Evolutionary conservation across 768 basidiomycete genomes (phyloP).

Genomic region (Russula ochroleuca): DNA sequence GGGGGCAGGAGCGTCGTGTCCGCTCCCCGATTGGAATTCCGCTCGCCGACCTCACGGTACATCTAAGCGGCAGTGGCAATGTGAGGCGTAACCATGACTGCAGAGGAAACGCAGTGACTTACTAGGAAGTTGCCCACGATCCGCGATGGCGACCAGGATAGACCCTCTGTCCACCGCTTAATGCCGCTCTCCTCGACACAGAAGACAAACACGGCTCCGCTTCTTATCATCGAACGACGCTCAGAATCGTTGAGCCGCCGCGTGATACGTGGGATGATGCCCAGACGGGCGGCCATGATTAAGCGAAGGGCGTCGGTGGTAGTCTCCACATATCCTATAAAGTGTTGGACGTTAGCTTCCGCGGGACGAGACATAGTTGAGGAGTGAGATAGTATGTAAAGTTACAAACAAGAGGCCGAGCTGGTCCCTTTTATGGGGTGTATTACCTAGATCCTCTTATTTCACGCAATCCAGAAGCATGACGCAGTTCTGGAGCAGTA

Average conservation of each 20-base stretch:
- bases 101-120: slow-evolving; percentile 29
- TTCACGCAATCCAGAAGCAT: slow-evolving; percentile 22
- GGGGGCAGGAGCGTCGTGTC: slow-evolving; percentile 20
- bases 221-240: slow-evolving; percentile 48
- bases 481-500: slow-evolving; percentile 18
- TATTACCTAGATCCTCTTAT: slow-evolving; percentile 19
- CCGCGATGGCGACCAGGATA: slow-evolving; percentile 79
- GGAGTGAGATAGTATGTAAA: slow-evolving; percentile 18
- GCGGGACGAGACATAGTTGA: slow-evolving; percentile 20
- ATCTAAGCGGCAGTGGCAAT: slow-evolving; percentile 43
- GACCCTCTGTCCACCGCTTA: slow-evolving; percentile 78
- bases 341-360: slow-evolving; percentile 45
- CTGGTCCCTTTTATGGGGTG: slow-evolving; percentile 26
- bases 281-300: slow-evolving; percentile 76
- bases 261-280: slow-evolving; percentile 78
- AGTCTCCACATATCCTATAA: slow-evolving; percentile 76
- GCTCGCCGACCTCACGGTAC: slow-evolving; percentile 74
- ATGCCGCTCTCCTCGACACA: slow-evolving; percentile 86
- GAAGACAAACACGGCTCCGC: slow-evolving; percentile 78
- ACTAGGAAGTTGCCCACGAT: slow-evolving; percentile 85
- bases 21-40: slow-evolving; percentile 37
- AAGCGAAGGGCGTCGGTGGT: slow-evolving; percentile 77
- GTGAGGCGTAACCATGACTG: slow-evolving; percentile 11
- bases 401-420: slow-evolving; percentile 18
- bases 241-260: slow-evolving; percentile 81